Base-by-base conservation (phyloP, 2,329 filamentous ascomycete species). In the Fusarium sublunatum region DNA sequence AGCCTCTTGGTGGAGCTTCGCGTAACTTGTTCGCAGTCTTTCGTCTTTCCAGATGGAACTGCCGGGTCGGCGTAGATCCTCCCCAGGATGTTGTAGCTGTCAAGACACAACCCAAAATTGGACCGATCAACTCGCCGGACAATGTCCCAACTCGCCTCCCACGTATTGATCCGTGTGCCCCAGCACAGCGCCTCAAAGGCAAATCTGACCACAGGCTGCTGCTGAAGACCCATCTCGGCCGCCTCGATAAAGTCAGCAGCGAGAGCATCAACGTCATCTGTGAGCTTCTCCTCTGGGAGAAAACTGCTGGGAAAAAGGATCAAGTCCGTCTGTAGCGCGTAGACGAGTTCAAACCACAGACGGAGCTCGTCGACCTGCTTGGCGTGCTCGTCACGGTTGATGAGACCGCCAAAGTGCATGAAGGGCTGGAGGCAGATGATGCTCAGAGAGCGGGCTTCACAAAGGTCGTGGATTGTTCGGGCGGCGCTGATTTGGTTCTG, bases 1-100 rank as follows among this genome's bases (percentile, higher is more conserved):
- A 92, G 76, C 5, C 82, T 77, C 29, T 78, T 73, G 39, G 92
- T 74, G 1, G 87, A 88, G 1, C 78, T 76, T 7, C 75, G 72
- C 2, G 90, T 80, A 1, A 81, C 83, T 6, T 78, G 75, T 3
- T 89, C 85, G 7, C 85, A 88, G 58, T 85, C 79, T 0, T 75
- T 63, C 0, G 78, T 84, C 64, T 81, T 81, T 4, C 88, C 85
- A 1, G 78, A 78, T 0, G 77, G 63, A 0, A 81, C 74, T 0
- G 85, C 75, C 0, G 90, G 91, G 68, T 93, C 90, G 0, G 88
- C 91, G 65, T 86, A 93, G 57, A 91, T 84, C 6, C 87, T 78
- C 1, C 86, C 90, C 1, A 89, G 85, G 57, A 93, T 89, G 74
- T 93, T 91, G 78, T 92, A 93, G 0, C 88, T 91, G 74, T 93